Conservation (phyloP, 2,329 filamentous ascomycete genomes). For the Fusarium napiforme region DNA sequence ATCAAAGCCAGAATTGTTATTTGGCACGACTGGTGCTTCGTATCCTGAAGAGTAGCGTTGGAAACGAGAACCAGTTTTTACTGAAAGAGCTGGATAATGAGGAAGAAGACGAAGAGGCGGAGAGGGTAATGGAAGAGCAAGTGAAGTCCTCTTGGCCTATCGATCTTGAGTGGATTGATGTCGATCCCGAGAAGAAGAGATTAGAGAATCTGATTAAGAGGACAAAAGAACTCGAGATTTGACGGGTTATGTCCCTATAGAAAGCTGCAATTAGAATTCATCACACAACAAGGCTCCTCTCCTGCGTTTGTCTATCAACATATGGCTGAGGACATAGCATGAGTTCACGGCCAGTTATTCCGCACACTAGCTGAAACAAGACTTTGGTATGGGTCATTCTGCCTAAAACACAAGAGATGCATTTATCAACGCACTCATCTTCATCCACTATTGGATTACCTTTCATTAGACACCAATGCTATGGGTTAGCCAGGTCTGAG, state of each 20-base stretch:
- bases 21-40: background rate
- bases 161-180: background rate
- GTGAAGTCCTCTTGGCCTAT: background rate
- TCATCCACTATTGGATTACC: too few relatives aligned
- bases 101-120: background rate
- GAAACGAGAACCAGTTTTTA: rapidly evolving
- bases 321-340: too few relatives aligned
- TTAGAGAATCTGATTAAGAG: background rate
- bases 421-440: too few relatives aligned
- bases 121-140: background rate
- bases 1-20: background rate
- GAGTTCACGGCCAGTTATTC: too few relatives aligned
- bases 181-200: background rate
- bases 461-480: too few relatives aligned
- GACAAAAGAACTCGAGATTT: background rate
- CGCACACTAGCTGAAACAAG: too few relatives aligned
- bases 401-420: too few relatives aligned
- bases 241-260: background rate
- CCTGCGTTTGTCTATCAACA: too few relatives aligned
- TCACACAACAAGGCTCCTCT: too few relatives aligned
- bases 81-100: rapidly evolving
- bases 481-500: too few relatives aligned
- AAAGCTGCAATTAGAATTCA: too few relatives aligned
- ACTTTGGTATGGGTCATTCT: too few relatives aligned
- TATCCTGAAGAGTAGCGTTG: background rate